A percentile compares a stretch with the other conserved stretches of the same genome.
These are phyloP conservation scores for Penicillium brasilianum DNA, from an alignment of 2,329 filamentous ascomycete species.

Conservation along the genomic window DNA sequence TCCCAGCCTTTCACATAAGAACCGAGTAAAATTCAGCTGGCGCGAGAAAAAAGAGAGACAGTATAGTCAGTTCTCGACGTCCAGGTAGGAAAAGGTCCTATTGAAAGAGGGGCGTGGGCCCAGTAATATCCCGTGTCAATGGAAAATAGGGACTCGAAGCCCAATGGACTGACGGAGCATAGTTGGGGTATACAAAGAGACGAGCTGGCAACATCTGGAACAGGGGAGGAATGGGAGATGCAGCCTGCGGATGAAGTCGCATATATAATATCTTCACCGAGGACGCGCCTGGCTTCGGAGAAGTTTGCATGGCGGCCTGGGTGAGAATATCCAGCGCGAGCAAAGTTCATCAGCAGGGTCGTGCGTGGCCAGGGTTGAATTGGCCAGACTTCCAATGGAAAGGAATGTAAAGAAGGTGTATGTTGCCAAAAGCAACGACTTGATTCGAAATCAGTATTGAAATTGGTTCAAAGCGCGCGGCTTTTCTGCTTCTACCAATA, in stretches of 20 bases:
- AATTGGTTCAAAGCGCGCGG: constrained; percentile 14
- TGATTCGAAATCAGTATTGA: not conserved
- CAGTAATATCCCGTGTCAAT: constrained; percentile 14
- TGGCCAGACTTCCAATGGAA: constrained; percentile 21
- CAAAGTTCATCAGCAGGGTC: constrained; percentile 26
- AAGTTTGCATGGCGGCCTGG: constrained; percentile 16
- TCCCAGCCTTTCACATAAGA: constrained; percentile 22
- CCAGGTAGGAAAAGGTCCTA: not conserved
- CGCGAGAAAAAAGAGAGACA: not conserved
- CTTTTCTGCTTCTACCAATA: constrained; percentile 12
- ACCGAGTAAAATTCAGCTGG: not conserved
- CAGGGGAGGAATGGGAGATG: constrained; percentile 4
- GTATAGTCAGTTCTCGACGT: not conserved
- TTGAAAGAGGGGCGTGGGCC: not conserved
- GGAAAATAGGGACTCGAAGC: constrained; percentile 7
- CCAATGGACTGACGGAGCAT: constrained; percentile 10
- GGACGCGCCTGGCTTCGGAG: constrained; percentile 4
- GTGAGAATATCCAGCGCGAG: constrained; percentile 14
- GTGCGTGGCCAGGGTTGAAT: constrained; percentile 27
- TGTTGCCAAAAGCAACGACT: constrained; percentile 1
- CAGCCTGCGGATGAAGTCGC: constrained; percentile 7
- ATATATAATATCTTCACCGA: constrained; percentile 21
- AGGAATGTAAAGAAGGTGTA: constrained; percentile 12
- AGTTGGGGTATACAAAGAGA: constrained; percentile 1
- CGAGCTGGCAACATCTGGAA: constrained; percentile 4